A percentile compares a stretch with the other conserved stretches of the same genome.
These are phyloP conservation scores for Hirsutella minnesotensis DNA, from an alignment of 2,329 filamentous ascomycete genomes.

Conservation along the genomic window DNA sequence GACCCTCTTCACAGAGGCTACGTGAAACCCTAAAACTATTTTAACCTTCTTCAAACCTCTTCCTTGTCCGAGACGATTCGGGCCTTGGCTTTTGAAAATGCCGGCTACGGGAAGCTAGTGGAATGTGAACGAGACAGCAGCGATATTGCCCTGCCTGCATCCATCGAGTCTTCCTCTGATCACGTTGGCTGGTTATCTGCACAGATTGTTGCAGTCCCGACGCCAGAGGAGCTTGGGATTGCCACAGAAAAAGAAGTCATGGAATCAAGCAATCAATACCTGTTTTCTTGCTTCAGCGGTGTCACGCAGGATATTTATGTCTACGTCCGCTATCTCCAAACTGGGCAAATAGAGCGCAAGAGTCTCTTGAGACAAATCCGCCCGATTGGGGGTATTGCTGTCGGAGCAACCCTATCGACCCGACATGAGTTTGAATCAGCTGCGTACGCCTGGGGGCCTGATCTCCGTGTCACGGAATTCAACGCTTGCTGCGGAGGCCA, in stretches of 20 bases:
- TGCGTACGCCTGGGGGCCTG: slow-evolving; percentile 4
- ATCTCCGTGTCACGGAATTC: slow-evolving; percentile 5
- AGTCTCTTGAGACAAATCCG: slow-evolving; percentile 3
- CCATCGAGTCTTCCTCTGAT: slow-evolving; percentile 4
- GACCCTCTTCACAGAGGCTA: slow-evolving; percentile 5
- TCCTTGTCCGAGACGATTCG: slow-evolving; percentile 4
- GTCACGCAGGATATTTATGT: slow-evolving; percentile 4
- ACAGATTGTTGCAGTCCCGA: slow-evolving; percentile 7
- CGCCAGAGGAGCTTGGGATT: slow-evolving; percentile 4
- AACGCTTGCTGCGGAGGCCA: slow-evolving; percentile 4
- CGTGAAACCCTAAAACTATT: slow-evolving; percentile 4
- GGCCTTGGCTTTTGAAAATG: slow-evolving; percentile 4
- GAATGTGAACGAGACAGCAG: slow-evolving; percentile 5
- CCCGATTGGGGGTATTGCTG: slow-evolving; percentile 3
- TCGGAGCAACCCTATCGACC: slow-evolving; percentile 3
- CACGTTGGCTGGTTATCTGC: slow-evolving; percentile 6
- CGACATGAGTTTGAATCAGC: slow-evolving; percentile 4
- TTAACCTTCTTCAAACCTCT: slow-evolving; percentile 3
- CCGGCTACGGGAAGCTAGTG: slow-evolving; percentile 4
- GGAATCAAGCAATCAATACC: slow-evolving; percentile 1
- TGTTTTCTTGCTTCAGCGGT: slow-evolving; percentile 4
- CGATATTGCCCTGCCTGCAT: slow-evolving; percentile 5
- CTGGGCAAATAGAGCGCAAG: slow-evolving; percentile 4
- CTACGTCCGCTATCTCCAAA: slow-evolving; percentile 4
- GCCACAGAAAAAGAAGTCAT: slow-evolving; percentile 3